Evolutionary conservation across 352 stramenopile genomes (phyloP), one percentile per base, ranked within the genome.

Genomic region (Stephanocyclus meneghinianus): DNA sequence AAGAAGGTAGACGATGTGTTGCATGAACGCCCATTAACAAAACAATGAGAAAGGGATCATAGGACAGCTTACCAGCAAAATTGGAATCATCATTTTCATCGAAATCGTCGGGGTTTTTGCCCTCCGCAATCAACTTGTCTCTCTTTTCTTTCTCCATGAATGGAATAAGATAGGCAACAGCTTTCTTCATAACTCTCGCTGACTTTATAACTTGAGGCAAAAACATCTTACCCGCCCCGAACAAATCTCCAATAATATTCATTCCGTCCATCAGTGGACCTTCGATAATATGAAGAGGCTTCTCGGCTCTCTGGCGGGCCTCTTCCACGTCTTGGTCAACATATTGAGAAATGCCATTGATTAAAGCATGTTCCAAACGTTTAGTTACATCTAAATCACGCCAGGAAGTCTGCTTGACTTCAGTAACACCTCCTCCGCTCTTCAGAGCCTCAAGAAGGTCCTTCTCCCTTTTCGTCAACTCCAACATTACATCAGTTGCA

Each of bases 61-160:
- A 9, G 55, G n/a, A 73, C 18, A 45, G 40, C 48, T 65, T 85
- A 80, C 90, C 90, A 71, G 86, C 87, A 80, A 84, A 95, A 47
- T 92, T 89, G 13, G 88, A 95, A 61, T 91, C 89, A 76, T 94
- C 89, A 71, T 95, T 85, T 57, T 90, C 76, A 72, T 93, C 78
- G 68, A 94, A 80, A 13, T 92, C 92, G 64, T 93, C 90, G 56
- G 95, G 93, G 66, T 95, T 90, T 5, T 97, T 91, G 51, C 95
- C 96, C 64, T 95, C 86, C 2, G 83, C 92, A 59, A 95, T 91
- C 61, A 97, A 86, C 60, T 94, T 95, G 21, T 92, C 75, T 40
- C 88, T 92, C 89, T 99, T 99, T 81, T 99, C 97, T 78, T 96
- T 91, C 72, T 99, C 96, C 95, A 99, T 98, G 85, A 97, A 99